These are phyloP conservation scores for Kingdonia uniflora DNA, from an alignment of 164 flowering plant species.

Conservation along the genomic window DNA sequence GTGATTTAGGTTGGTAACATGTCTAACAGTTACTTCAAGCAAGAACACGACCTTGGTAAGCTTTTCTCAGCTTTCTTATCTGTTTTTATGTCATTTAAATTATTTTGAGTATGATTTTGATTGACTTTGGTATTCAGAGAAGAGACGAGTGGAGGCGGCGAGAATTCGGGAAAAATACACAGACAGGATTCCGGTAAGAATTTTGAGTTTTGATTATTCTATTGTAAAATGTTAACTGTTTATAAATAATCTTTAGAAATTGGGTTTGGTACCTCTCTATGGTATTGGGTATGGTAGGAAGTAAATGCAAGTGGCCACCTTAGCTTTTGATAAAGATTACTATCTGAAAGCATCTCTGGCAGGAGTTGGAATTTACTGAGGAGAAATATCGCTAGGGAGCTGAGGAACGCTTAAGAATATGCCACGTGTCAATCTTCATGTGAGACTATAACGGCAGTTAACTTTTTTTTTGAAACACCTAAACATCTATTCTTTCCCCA, in stretches of 20 bases:
- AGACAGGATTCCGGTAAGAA: conserved; percentile 81
- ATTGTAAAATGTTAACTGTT: background rate
- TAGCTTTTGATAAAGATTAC: no score
- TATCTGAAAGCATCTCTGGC: no score
- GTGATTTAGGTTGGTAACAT: conserved; percentile 10
- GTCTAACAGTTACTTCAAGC: conserved; percentile 78
- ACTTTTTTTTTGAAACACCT: no score
- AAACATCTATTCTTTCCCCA: no score
- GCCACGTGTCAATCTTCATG: no score
- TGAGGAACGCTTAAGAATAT: no score
- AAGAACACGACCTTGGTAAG: conserved; percentile 72
- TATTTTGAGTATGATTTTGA: background rate
- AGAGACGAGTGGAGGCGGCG: conserved; percentile 64
- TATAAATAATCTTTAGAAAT: background rate
- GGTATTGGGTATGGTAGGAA: no score
- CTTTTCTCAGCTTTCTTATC: conserved; percentile 6
- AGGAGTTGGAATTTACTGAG: no score
- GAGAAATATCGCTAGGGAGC: no score
- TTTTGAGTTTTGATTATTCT: background rate
- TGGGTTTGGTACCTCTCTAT: background rate
- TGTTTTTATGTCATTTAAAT: background rate
- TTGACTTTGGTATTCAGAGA: conserved; percentile 27
- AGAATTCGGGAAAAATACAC: conserved; percentile 81
- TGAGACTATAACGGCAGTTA: no score
- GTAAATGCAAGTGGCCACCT: no score